Percentiles rank a stretch among this genome's conserved stretches.
These are phyloP conservation scores for Botryotinia narcissicola DNA, from an alignment of 2,329 filamentous ascomycete genomes.

Conservation along the genomic window DNA sequence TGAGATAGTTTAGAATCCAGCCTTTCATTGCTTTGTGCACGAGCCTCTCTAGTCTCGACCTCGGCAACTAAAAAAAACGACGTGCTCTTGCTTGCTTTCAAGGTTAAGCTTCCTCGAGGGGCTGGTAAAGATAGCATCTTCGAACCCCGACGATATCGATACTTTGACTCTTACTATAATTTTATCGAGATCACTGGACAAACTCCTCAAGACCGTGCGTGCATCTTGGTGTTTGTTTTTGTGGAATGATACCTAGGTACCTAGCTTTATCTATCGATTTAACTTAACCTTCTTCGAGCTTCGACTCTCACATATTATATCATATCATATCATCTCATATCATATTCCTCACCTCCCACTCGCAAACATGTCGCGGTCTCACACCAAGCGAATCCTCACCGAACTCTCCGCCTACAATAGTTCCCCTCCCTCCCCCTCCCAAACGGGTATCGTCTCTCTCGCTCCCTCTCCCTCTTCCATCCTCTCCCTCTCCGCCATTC, in stretches of 20 bases:
- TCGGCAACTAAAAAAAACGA: slow-evolving; percentile 8
- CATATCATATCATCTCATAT: background rate
- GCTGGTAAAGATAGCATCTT: background rate
- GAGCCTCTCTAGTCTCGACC: background rate
- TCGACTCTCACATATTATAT: background rate
- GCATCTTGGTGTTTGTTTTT: background rate
- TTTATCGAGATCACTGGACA: background rate
- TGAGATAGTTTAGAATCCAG: background rate
- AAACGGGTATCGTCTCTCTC: slow-evolving; percentile 56
- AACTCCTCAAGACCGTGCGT: background rate
- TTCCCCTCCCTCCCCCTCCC: slow-evolving; percentile 50
- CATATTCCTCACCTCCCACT: slow-evolving; percentile 1
- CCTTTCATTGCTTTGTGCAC: background rate
- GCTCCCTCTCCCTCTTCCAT: slow-evolving; percentile 54
- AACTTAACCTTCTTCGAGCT: background rate
- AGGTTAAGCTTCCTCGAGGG: background rate
- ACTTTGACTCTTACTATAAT: background rate
- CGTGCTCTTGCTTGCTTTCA: background rate
- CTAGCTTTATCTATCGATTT: background rate
- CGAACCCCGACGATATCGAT: background rate
- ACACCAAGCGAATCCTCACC: slow-evolving; percentile 56
- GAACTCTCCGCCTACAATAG: slow-evolving; percentile 48
- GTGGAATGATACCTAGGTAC: background rate
- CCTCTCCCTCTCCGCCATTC: slow-evolving; percentile 52
- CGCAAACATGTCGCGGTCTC: slow-evolving; percentile 35